Evolutionary conservation across 352 stramenopile species (phyloP), one percentile per base, ranked within the genome.

Genomic region (Peronospora destructor): DNA sequence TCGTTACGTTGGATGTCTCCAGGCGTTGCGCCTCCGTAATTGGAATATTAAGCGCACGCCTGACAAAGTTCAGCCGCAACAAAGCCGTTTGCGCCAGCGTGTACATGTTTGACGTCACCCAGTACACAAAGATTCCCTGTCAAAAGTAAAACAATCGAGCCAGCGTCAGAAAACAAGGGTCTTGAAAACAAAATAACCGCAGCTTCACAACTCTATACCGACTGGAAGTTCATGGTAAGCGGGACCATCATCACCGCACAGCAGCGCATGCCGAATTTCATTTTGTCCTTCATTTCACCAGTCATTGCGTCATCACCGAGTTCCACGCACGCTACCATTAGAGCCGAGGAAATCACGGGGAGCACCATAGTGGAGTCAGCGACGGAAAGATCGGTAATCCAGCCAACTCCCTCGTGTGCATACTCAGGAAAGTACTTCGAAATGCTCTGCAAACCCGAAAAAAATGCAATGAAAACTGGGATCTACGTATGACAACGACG

Each of bases 111-210:
- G 80, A 91, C 39, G 67, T 87, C 51, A 93, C 78, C 83, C 83
- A 93, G 74, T 91, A 93, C 25, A 93, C 67, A 13, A 93, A 81
- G 30, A 93, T 78, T 30, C 80, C 80, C 77, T 88, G 50, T 44
- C 17, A 19, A 30, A 23, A 60, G 38, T 29, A 14, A 49, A 44
- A 23, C 2, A 9, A 30, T 1, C 6, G 10, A 40, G 2, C 4
- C 14, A 21, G 3, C 28, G 16, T 45, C 14, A 48, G 36, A 50
- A 17, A 7, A 37, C 11, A 51, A 4, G 14, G 3, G 44, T 12
- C 8, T 36, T 36, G 9, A 17, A 5, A 23, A 14, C 21, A 11
- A 39, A 21, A 40, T 33, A 30, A n/a, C 16, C 17, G 13, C 41
- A 44, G 14, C n/a, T 34, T 32, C 6, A 16, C 8, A 49, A 34